These are phyloP conservation scores for Hymenoscyphus fraxineus DNA, from an alignment of 2,329 filamentous ascomycete genomes.

Conservation along the genomic window DNA sequence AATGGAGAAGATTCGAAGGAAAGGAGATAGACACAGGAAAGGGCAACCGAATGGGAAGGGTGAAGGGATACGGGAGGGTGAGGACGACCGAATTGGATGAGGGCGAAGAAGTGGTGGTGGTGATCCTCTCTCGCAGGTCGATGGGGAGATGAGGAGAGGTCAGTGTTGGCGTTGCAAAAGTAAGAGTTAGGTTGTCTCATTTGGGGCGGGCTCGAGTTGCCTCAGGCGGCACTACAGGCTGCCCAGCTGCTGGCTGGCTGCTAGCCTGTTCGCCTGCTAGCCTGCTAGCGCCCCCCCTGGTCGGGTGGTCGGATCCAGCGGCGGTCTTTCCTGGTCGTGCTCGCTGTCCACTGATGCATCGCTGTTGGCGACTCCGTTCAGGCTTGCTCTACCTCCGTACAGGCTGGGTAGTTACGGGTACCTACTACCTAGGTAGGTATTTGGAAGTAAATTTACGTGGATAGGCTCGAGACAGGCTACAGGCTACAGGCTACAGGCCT, in stretches of 20 bases:
- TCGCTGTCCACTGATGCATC: no score
- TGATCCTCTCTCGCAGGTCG: not conserved
- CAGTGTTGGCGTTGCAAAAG: not conserved
- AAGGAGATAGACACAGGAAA: slow-evolving; percentile 10
- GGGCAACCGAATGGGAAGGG: slow-evolving; percentile 7
- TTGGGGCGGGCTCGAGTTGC: not conserved
- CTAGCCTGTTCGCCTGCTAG: no score
- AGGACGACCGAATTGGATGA: not conserved
- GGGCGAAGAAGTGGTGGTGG: not conserved
- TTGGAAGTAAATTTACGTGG: no score
- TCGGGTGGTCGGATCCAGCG: not conserved
- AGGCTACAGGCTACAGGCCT: no score
- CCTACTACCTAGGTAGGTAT: no score
- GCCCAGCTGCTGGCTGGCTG: no score
- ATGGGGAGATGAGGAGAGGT: not conserved
- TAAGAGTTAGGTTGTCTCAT: not conserved
- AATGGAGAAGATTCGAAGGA: slow-evolving; percentile 13
- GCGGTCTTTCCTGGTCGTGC: no score
- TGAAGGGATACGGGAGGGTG: slow-evolving; percentile 4
- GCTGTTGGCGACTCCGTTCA: no score
- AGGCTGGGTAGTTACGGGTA: no score
- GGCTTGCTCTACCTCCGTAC: no score
- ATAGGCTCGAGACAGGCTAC: no score
- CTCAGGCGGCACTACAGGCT: not conserved
- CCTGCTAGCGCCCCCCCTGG: not conserved